Conservation (phyloP, 2,329 filamentous ascomycete genomes). For the Pseudophaeomoniella oleicola region DNA sequence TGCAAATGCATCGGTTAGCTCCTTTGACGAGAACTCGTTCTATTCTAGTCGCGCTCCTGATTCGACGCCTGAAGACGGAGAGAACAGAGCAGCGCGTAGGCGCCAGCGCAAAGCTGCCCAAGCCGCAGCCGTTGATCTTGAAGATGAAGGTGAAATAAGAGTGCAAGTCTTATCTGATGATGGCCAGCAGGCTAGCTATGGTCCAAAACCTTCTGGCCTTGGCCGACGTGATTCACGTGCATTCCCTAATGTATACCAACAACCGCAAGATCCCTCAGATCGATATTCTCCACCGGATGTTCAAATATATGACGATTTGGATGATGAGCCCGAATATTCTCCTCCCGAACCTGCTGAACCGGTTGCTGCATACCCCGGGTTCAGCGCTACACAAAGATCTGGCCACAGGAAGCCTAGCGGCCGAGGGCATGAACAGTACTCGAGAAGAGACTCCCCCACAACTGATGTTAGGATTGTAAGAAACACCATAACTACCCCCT, state of each 20-base stretch:
- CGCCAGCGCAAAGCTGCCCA: background rate
- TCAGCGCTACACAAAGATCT: background rate
- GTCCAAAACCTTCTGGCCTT: background rate
- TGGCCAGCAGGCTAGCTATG: background rate
- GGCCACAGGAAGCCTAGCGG: background rate
- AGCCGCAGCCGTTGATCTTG: background rate
- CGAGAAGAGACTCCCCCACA: conserved; percentile 15
- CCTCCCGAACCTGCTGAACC: conserved; percentile 25
- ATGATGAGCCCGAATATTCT: conserved; percentile 33
- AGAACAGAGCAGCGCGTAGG: conserved; percentile 6
- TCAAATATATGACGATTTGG: conserved; percentile 16
- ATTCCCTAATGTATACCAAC: conserved; percentile 20
- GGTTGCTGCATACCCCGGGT: conserved; percentile 9
- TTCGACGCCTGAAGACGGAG: conserved; percentile 43
- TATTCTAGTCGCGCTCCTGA: conserved; percentile 86
- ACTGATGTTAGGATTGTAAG: conserved; percentile 50
- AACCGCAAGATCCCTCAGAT: conserved; percentile 22
- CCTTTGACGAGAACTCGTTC: conserved; percentile 85
- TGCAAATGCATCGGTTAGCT: conserved; percentile 49
- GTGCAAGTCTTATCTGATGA: conserved; percentile 3
- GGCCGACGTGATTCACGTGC: conserved; percentile 18
- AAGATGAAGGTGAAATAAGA: conserved; percentile 1
- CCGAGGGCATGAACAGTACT: background rate
- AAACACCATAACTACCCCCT: conserved; percentile 57
- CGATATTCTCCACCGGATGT: conserved; percentile 8